Evolutionary conservation across 2,329 filamentous ascomycete species (phyloP), one percentile per base, ranked within the genome.

Genomic region (Aureobasidium sp.): DNA sequence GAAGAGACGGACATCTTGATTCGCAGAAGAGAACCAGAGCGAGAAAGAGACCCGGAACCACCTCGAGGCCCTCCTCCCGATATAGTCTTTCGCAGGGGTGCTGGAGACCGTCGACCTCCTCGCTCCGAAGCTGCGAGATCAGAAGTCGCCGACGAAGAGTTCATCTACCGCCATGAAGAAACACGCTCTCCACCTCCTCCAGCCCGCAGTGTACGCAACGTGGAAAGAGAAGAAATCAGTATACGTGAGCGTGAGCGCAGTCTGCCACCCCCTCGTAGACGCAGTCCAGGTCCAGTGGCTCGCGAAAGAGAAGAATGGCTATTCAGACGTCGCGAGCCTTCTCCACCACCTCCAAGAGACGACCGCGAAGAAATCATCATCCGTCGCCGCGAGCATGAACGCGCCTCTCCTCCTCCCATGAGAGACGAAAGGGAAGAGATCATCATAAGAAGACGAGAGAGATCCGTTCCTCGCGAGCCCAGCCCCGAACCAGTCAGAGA

Each of bases 371-470:
- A 76, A 59, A 77, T 77, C 69, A 78, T 80, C 68, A 80, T 80
- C 64, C 72, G 78, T 48, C 75, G 75, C 49, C 74, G 74, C 61
- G 76, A 78, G 67, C 70, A 71, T 3, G 69, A 70, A 48, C 70
- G 69, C 62, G 30, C 54, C 11, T 50, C 54, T 10, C 68, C 69
- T 45, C 73, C 73, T 58, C 61, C 49, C 1, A 67, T 65, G 9
- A 66, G 67, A 41, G 69, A 71, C 25, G 67, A 68, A 2, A 70
- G 70, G 61, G 74, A 77, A 61, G 70, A 76, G 55, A 77, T 77
- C 68, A 78, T 80, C 69, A 80, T 80, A 64, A 73, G 78, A 55
- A 74, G 75, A 45, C 74, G 74, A 62, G 76, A 78, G 67, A 25
- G 45, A 34, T 49, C 45, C 11, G n/a, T 50, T 14, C 68, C 67